A percentile compares a stretch with the other conserved stretches of the same genome.
These are phyloP conservation scores for Starmerella vitae DNA, from an alignment of 805 yeast genomes.

Conservation along the genomic window DNA sequence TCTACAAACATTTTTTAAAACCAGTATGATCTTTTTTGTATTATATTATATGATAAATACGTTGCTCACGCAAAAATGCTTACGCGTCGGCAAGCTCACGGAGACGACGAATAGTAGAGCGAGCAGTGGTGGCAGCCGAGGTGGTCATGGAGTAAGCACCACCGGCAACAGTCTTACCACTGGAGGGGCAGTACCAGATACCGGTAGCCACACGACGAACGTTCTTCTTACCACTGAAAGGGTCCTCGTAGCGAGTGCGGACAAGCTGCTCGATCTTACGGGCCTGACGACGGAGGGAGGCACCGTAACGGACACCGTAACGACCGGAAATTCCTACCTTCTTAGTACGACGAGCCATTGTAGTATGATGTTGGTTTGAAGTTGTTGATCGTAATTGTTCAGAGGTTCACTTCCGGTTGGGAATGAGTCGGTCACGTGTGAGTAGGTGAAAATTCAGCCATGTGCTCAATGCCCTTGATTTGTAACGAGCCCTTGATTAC, in stretches of 20 bases:
- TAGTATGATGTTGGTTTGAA: constrained; percentile 5
- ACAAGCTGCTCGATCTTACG: constrained; percentile 98
- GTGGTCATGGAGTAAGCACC: constrained; percentile 98
- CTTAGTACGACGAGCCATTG: constrained; percentile 96
- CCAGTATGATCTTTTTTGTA: too few relatives aligned
- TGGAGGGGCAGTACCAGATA: constrained; percentile 95
- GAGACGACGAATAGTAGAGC: constrained; percentile 99
- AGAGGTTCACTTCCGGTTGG: background rate
- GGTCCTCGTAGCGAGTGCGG: constrained; percentile 97
- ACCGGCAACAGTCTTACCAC: constrained; percentile 97
- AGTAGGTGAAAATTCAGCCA: background rate
- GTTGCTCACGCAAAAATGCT: constrained; percentile 23
- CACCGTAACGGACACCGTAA: constrained; percentile 99
- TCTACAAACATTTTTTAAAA: too few relatives aligned
- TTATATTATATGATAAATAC: too few relatives aligned
- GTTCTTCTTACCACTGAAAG: constrained; percentile 99
- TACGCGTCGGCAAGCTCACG: constrained; percentile 99
- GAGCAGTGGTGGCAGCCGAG: constrained; percentile 99
- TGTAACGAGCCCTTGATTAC: background rate
- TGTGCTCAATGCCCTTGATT: background rate
- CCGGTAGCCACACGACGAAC: constrained; percentile 97
- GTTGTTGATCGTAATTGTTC: background rate
- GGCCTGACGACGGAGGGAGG: constrained; percentile 99
- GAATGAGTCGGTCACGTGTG: constrained; percentile 8
- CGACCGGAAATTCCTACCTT: constrained; percentile 99